Evolutionary conservation across 78 protist genomes (phyloP), one percentile per base, ranked within the genome.

Genomic region (Dictyostelium purpureum): DNA sequence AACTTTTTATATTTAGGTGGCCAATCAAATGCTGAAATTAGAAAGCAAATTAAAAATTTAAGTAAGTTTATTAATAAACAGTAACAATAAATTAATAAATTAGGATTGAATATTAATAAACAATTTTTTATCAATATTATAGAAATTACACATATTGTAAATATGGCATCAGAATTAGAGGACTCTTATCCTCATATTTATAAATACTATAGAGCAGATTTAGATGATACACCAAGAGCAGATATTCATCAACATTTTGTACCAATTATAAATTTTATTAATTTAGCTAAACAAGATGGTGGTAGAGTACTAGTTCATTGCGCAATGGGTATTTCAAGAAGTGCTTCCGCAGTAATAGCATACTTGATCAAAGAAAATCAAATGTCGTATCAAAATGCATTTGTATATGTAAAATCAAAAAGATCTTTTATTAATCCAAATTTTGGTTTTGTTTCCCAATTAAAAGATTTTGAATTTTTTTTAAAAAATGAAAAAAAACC

Each of bases 261-360:
- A 63, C 73, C 81, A 21, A 18, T 61, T 6, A 75, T 77, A 43
- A 28, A 75, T 16, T 89, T 89, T 49, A 89, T 89, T 0, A 45
- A 80, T 45, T 37, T 37, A n/a, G 49, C 63, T 19, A 70, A 75
- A 28, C 21, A 40, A 26, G n/a, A 6, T 3, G 77, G 77, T 43
- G 87, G 89, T 35, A 42, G 88, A 31, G 71, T 82, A 7, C 37
- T 93, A n/a, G 87, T 93, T 11, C 96, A 93, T 56, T 93, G 96
- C 16, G 96, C 96, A 38, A 85, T 82, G 96, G 96, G 96, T n/a
- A 67, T 93, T n/a, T 73, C 87, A 52, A 74, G 96, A 56, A 67
- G 83, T 24, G 26, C 96, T 4, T 49, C 96, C 0, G 89, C 75
- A 6, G 89, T 74, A 31, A 59, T 93, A 1, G 96, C 96, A 11